Percentiles rank a stretch among this genome's conserved stretches.
phyloP scores from a whole-genome alignment of 176 grass and related monocot species.

The Phragmites australis region DNA sequence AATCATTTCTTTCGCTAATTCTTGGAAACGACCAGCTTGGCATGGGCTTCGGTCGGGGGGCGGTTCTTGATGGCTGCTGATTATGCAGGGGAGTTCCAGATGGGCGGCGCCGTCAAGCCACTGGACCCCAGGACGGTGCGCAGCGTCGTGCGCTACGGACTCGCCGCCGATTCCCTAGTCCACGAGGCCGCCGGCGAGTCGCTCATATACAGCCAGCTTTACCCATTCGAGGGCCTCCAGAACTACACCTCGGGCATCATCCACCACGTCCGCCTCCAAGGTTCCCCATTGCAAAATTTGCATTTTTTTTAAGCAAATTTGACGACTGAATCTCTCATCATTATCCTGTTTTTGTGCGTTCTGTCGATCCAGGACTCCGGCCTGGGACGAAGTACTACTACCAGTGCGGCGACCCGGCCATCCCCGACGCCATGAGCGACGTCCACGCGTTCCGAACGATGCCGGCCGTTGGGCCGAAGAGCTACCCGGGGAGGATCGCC shows the following conservation, averaged over 20 bases:
- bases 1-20: neutral
- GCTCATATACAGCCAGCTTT: slow-evolving; percentile 87
- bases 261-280: slow-evolving; percentile 77
- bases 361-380: slow-evolving; percentile 48
- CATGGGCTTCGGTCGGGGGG: neutral
- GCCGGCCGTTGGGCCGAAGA: slow-evolving; percentile 60
- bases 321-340: neutral
- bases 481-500: slow-evolving; percentile 69
- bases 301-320: neutral
- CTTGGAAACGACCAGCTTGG: no score
- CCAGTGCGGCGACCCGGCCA: slow-evolving; percentile 68
- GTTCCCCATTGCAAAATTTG: slow-evolving; percentile 18
- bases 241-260: slow-evolving; percentile 96
- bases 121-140: slow-evolving; percentile 49
- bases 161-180: slow-evolving; percentile 42
- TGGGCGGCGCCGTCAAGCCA: slow-evolving; percentile 55
- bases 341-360: neutral
- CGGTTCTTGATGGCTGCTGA: neutral
- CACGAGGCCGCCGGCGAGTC: slow-evolving; percentile 52
- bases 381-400: slow-evolving; percentile 64
- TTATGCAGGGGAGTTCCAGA: slow-evolving; percentile 63
- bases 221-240: slow-evolving; percentile 73
- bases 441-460: slow-evolving; percentile 72
- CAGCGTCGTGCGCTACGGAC: slow-evolving; percentile 71
- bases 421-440: slow-evolving; percentile 52